Evolutionary conservation across 2,329 filamentous ascomycete species (phyloP).

Genomic region (Hyphodiscus sp.): DNA sequence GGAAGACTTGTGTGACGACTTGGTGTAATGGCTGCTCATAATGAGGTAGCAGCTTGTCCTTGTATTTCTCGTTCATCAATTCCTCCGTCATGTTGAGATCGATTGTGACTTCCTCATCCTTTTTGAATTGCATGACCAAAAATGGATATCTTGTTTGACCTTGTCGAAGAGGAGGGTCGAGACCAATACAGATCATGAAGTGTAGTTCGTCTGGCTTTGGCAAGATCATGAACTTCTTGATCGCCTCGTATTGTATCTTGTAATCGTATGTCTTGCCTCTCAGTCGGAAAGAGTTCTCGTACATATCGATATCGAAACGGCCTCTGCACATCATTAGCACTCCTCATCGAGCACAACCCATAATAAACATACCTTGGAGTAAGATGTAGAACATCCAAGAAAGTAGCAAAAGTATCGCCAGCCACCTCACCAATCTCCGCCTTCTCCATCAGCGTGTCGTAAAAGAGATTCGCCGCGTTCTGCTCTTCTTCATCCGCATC

Average conservation of each 20-base stretch:
- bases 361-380: slow-evolving; percentile 66
- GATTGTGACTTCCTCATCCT: slow-evolving; percentile 93
- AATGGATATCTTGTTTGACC: slow-evolving; percentile 98
- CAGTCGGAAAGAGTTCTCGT: slow-evolving; percentile 92
- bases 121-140: slow-evolving; percentile 98
- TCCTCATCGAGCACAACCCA: background rate
- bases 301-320: slow-evolving; percentile 99
- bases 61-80: slow-evolving; percentile 76
- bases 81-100: slow-evolving; percentile 96
- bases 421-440: slow-evolving; percentile 98
- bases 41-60: slow-evolving; percentile 78
- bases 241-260: slow-evolving; percentile 96
- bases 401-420: slow-evolving; percentile 96
- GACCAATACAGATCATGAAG: slow-evolving; percentile 86
- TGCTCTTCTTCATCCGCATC: slow-evolving; percentile 68
- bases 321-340: slow-evolving; percentile 54
- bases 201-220: slow-evolving; percentile 98
- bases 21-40: slow-evolving; percentile 93
- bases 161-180: slow-evolving; percentile 91
- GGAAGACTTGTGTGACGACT: slow-evolving; percentile 93
- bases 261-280: slow-evolving; percentile 99
- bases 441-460: slow-evolving; percentile 96
- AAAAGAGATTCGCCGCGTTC: slow-evolving; percentile 95
- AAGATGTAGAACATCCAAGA: slow-evolving; percentile 92
- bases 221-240: slow-evolving; percentile 98